These are phyloP conservation scores for Cystofilobasidium macerans DNA, from an alignment of 768 basidiomycete genomes.

Conservation along the genomic window DNA sequence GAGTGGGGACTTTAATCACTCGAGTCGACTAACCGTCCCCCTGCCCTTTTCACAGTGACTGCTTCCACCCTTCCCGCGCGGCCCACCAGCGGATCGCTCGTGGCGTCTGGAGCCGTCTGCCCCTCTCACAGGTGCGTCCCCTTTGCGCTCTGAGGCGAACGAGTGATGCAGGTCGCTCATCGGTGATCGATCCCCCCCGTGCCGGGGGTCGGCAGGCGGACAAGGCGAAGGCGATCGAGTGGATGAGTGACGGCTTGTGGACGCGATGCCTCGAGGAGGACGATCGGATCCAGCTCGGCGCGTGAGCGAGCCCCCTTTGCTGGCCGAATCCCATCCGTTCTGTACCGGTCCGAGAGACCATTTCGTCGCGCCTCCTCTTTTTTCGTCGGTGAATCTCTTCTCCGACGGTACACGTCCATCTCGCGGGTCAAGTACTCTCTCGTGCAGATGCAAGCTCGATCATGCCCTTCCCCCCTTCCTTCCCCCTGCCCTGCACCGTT, in stretches of 20 bases:
- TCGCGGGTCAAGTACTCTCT: too few species aligned
- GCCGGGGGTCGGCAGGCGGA: not conserved
- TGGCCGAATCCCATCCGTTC: too few species aligned
- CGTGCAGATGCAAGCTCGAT: too few species aligned
- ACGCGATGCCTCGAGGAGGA: conserved; percentile 4
- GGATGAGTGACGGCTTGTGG: conserved; percentile 8
- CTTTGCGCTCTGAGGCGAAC: too few species aligned
- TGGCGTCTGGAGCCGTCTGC: conserved; percentile 11
- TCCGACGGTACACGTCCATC: too few species aligned
- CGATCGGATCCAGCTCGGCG: conserved; percentile 11
- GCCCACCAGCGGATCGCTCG: conserved; percentile 15
- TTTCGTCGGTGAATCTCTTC: too few species aligned
- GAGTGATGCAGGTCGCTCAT: too few species aligned
- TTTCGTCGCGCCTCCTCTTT: too few species aligned
- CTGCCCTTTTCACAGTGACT: conserved; percentile 4
- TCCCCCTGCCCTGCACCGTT: too few species aligned
- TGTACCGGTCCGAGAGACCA: too few species aligned
- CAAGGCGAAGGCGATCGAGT: conserved; percentile 6
- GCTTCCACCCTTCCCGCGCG: conserved; percentile 16
- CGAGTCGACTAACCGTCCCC: not conserved
- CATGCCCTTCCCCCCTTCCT: too few species aligned
- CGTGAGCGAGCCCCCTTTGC: too few species aligned
- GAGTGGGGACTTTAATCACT: not conserved
- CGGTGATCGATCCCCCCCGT: not conserved
- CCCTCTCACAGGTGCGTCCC: not conserved